Conservation (phyloP, 2,329 filamentous ascomycete genomes). For the Cyphellophora europaea region DNA sequence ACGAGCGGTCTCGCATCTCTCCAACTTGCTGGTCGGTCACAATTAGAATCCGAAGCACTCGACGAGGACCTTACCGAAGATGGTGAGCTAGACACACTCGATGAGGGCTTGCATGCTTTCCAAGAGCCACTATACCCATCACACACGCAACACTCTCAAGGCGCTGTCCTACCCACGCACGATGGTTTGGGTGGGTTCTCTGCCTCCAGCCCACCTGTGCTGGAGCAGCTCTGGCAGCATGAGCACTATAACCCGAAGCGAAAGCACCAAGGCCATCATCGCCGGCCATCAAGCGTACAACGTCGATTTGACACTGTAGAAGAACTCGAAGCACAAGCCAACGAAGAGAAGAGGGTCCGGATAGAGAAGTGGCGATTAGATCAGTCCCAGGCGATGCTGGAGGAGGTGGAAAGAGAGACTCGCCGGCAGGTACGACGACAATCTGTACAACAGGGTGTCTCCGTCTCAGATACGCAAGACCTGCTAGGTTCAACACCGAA, state of each 20-base stretch:
- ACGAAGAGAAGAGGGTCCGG: slow-evolving; percentile 66
- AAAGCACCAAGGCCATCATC: slow-evolving; percentile 35
- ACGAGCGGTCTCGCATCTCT: slow-evolving; percentile 75
- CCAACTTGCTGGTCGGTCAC: slow-evolving; percentile 34
- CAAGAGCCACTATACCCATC: slow-evolving; percentile 47
- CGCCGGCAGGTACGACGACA: slow-evolving; percentile 48
- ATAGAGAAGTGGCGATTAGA: slow-evolving; percentile 91
- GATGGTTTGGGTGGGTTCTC: slow-evolving; percentile 84
- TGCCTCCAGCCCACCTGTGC: slow-evolving; percentile 53
- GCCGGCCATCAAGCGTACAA: slow-evolving; percentile 49
- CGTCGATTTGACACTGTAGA: slow-evolving; percentile 46
- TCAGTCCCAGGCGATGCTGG: slow-evolving; percentile 73
- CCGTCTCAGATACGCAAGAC: slow-evolving; percentile 10
- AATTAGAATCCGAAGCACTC: slow-evolving; percentile 36
- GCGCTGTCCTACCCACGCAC: slow-evolving; percentile 75
- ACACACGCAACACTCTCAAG: slow-evolving; percentile 41
- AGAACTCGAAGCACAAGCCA: slow-evolving; percentile 50
- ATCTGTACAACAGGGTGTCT: slow-evolving; percentile 3
- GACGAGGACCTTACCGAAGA: slow-evolving; percentile 45
- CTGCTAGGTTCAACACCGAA: slow-evolving; percentile 16
- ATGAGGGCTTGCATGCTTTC: slow-evolving; percentile 85
- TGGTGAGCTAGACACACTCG: slow-evolving; percentile 83
- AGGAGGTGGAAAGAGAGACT: slow-evolving; percentile 85
- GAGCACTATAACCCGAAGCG: slow-evolving; percentile 73
- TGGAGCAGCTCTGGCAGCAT: slow-evolving; percentile 83